phyloP scores from a whole-genome alignment of 2,329 filamentous ascomycete genomes.

The Lasiodiplodia hormozganensis region DNA sequence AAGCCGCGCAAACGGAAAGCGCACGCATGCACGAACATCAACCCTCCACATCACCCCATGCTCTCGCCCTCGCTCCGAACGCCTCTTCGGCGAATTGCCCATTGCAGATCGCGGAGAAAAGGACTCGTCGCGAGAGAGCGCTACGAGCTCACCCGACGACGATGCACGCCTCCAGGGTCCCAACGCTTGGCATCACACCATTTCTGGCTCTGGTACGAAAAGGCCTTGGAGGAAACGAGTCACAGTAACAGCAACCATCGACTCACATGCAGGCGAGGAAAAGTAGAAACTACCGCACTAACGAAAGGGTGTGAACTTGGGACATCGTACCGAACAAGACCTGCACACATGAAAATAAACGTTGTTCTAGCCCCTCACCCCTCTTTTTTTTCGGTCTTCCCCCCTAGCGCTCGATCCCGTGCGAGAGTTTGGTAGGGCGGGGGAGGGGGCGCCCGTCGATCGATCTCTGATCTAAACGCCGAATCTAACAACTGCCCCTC shows the following conservation, averaged over 20 bases:
- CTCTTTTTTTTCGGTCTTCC: not conserved
- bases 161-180: not conserved
- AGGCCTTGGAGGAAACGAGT: not conserved
- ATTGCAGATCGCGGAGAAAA: not conserved
- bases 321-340: not conserved
- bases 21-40: not conserved
- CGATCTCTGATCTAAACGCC: not conserved
- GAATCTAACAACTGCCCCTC: not conserved
- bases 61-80: not conserved
- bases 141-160: not conserved
- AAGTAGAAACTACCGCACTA: not conserved
- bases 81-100: not conserved
- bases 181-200: not conserved
- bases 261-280: not conserved
- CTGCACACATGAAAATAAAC: not conserved
- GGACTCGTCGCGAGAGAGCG: not conserved
- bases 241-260: not conserved
- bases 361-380: not conserved
- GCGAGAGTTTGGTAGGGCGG: not conserved
- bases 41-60: not conserved
- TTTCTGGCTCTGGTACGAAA: not conserved
- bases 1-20: slow-evolving; percentile 1
- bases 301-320: not conserved
- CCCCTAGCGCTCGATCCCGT: not conserved
- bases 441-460: not conserved